Conservation (phyloP, 1,139 yeast species). For the Arxiozyma slooffiae region DNA sequence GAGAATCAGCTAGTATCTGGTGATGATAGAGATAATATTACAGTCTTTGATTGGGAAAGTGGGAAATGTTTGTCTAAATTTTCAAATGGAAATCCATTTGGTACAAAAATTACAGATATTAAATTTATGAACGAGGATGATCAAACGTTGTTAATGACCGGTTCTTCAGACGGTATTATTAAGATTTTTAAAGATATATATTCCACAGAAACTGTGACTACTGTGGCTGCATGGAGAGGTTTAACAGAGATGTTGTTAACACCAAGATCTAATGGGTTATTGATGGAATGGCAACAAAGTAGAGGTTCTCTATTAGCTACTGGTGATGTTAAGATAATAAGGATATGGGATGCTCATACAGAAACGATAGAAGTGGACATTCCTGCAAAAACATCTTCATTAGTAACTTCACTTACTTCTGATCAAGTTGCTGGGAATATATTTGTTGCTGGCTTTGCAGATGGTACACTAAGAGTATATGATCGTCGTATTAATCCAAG, state of each 20-base stretch:
- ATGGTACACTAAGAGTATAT: conserved; percentile 82
- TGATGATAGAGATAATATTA: conserved; percentile 75
- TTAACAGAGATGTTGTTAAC: conserved; percentile 74
- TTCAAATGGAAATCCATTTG: conserved; percentile 77
- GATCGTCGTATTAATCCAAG: conserved; percentile 80
- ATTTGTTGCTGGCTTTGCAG: conserved; percentile 86
- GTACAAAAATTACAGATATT: conserved; percentile 79
- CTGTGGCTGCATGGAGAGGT: conserved; percentile 89
- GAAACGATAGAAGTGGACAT: conserved; percentile 80
- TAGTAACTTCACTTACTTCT: conserved; percentile 79
- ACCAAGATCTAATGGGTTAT: conserved; percentile 72
- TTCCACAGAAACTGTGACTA: conserved; percentile 43
- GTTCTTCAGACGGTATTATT: conserved; percentile 89
- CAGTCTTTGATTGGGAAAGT: conserved; percentile 83
- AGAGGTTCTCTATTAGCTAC: conserved; percentile 85
- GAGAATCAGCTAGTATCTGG: conserved; percentile 74
- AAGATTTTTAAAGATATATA: conserved; percentile 76
- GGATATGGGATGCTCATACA: conserved; percentile 95
- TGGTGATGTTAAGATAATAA: conserved; percentile 86
- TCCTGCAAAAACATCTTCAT: conserved; percentile 85
- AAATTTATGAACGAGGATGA: conserved; percentile 90
- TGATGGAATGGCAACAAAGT: conserved; percentile 95
- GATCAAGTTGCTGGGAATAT: conserved; percentile 95
- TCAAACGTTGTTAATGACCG: conserved; percentile 70
- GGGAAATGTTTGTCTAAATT: conserved; percentile 53